Evolutionary conservation across 176 grass and related monocot species (phyloP).

Genomic region (Stipa capillata): DNA sequence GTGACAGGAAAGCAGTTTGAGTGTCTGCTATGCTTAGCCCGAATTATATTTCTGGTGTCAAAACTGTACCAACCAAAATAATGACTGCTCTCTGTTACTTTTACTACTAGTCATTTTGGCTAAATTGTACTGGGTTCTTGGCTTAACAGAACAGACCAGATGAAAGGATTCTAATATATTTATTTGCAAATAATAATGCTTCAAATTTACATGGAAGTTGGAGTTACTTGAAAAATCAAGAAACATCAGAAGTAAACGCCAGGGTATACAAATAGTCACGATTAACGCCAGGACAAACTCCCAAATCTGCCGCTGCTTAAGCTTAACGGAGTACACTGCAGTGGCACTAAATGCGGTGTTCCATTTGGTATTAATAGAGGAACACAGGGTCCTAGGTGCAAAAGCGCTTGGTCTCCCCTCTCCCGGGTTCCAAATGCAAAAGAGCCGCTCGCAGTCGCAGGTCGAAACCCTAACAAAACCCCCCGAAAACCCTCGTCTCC

Average conservation of each 20-base stretch:
- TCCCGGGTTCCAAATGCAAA: conserved; percentile 3
- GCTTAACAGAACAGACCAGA: no score
- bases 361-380: not conserved
- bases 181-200: no score
- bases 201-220: no score
- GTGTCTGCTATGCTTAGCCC: not conserved
- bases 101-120: no score
- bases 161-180: no score
- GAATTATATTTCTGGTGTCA: not conserved
- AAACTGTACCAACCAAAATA: conserved; percentile 16
- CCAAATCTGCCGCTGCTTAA: not conserved
- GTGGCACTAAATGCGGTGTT: no score
- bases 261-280: not conserved
- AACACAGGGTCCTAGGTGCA: rapidly evolving
- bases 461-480: conserved; percentile 48
- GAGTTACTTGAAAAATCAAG: no score
- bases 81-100: no score
- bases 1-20: not conserved
- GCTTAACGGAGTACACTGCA: not conserved
- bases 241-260: no score
- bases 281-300: not conserved
- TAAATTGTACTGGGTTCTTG: no score
- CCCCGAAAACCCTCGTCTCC: conserved; percentile 35
- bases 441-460: no score
- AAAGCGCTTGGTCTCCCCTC: not conserved